A percentile compares a stretch with the other conserved stretches of the same genome.
Conservation (phyloP, 2,329 filamentous ascomycete species). For the Colletotrichum sp. region DNA sequence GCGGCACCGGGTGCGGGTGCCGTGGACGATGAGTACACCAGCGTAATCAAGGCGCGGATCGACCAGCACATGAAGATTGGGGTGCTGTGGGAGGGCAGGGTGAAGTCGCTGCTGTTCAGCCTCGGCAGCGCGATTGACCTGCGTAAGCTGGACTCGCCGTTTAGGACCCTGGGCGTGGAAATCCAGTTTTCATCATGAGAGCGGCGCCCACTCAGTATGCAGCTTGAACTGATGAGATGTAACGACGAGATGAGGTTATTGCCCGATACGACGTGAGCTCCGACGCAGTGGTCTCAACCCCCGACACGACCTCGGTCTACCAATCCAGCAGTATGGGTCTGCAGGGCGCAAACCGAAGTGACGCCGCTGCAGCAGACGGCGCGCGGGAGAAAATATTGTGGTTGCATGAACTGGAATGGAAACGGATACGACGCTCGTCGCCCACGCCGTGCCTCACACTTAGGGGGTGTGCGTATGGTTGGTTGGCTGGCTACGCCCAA, state of each 20-base stretch:
- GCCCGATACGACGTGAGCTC: not conserved
- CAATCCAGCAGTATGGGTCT: not conserved
- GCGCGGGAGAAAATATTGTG: not conserved
- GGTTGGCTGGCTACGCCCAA: not conserved
- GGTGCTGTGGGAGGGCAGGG: constrained; percentile 88
- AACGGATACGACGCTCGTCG: not conserved
- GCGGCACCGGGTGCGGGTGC: constrained; percentile 40
- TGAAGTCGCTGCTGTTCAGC: constrained; percentile 92
- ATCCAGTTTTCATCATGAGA: constrained; percentile 81
- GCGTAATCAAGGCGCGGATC: constrained; percentile 87
- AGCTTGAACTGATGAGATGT: not conserved
- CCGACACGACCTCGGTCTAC: not conserved
- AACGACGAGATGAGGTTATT: not conserved
- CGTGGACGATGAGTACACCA: constrained; percentile 68
- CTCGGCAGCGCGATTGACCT: constrained; percentile 87
- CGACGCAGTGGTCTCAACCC: not conserved
- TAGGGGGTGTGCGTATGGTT: not conserved
- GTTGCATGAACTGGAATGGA: not conserved
- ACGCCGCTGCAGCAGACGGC: not conserved
- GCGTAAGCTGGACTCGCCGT: constrained; percentile 75
- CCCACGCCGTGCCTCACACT: not conserved
- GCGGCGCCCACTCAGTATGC: no score
- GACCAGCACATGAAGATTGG: constrained; percentile 89
- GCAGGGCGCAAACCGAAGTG: not conserved
- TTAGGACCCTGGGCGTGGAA: constrained; percentile 78